Conservation (phyloP, 768 basidiomycete species). For the Lentinula lateritia region DNA sequence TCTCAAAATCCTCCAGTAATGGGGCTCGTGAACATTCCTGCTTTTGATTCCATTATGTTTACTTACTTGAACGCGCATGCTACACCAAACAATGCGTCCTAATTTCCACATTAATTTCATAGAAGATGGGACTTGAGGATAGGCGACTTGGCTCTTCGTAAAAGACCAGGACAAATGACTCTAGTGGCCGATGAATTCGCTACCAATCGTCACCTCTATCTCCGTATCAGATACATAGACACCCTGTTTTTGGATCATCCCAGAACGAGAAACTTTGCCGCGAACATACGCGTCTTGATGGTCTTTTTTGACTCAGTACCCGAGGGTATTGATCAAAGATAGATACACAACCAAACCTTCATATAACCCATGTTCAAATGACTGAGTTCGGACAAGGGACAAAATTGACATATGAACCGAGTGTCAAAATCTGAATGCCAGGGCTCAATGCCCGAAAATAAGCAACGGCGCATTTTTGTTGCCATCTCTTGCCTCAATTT, state of each 20-base stretch:
- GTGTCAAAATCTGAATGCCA: no score
- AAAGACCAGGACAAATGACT: background rate
- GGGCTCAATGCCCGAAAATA: no score
- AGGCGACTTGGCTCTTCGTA: background rate
- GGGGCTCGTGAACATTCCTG: background rate
- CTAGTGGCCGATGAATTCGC: background rate
- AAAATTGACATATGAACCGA: no score
- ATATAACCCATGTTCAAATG: no score
- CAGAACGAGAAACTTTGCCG: background rate
- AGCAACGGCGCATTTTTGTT: no score
- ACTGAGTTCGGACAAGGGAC: no score
- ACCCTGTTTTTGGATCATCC: background rate
- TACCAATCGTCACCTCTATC: background rate
- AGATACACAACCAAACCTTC: no score
- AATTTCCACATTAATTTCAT: no score
- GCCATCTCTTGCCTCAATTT: no score
- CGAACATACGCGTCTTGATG: background rate
- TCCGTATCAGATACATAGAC: background rate
- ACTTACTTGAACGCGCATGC: no score
- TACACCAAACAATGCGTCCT: no score
- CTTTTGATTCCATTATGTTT: no score
- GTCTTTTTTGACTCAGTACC: background rate
- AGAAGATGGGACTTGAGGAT: background rate
- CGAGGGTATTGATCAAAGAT: background rate
- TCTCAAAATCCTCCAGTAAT: background rate